A percentile compares a stretch with the other conserved stretches of the same genome.
Conservation (phyloP, 176 grass and related monocot genomes). For the Lolium perenne region DNA sequence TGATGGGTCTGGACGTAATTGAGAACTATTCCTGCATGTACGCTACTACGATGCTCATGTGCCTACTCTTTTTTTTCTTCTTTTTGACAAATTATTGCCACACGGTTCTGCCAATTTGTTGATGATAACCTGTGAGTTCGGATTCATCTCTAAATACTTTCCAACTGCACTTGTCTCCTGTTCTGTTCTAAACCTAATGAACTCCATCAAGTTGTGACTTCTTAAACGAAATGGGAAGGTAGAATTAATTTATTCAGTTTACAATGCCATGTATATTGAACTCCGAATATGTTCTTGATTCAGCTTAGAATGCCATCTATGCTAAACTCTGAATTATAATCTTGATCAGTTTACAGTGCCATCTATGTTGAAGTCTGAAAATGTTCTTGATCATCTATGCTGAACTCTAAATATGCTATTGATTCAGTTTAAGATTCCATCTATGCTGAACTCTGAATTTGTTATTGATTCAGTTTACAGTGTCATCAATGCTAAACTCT, state of each 20-base stretch:
- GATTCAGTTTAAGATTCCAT: too few relatives aligned
- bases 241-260: background rate
- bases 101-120: background rate
- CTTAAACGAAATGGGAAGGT: background rate
- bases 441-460: too few relatives aligned
- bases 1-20: background rate
- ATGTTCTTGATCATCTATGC: too few relatives aligned
- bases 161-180: background rate
- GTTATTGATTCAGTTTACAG: too few relatives aligned
- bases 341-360: background rate
- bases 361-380: background rate
- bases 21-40: background rate
- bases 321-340: too few relatives aligned
- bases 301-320: too few relatives aligned
- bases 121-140: background rate
- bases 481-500: too few relatives aligned
- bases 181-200: background rate
- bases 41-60: background rate
- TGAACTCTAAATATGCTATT: too few relatives aligned
- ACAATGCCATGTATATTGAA: too few relatives aligned
- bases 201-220: background rate
- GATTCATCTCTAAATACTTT: background rate
- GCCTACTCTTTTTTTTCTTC: background rate
- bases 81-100: background rate
- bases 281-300: too few relatives aligned